A percentile compares a stretch with the other conserved stretches of the same genome.
phyloP scores from a whole-genome alignment of 805 yeast species.

The Metschnikowia peoriensis region DNA sequence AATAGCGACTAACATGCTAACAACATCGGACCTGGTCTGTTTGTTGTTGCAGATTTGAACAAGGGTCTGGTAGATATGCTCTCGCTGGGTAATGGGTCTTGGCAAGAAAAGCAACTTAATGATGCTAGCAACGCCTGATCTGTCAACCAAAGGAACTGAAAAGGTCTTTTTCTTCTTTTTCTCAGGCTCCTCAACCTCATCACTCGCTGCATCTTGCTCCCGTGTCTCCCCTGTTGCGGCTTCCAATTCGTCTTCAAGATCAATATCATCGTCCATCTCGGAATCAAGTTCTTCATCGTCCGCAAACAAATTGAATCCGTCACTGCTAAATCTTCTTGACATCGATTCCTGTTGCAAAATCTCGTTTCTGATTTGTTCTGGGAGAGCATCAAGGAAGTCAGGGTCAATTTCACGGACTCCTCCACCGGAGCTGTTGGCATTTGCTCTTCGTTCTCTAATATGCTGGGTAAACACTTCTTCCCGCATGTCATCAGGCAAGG shows the following conservation, averaged over 20 bases:
- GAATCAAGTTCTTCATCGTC: slow-evolving; percentile 23
- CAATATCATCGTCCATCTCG: slow-evolving; percentile 23
- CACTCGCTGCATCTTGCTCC: not conserved
- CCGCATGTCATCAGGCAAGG: slow-evolving; percentile 88
- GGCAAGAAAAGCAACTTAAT: slow-evolving; percentile 72
- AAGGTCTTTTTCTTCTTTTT: slow-evolving; percentile 20
- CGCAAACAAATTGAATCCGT: slow-evolving; percentile 11
- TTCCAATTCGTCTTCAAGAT: slow-evolving; percentile 20
- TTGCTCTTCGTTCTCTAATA: slow-evolving; percentile 67
- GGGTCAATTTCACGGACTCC: slow-evolving; percentile 69
- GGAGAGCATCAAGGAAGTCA: slow-evolving; percentile 77
- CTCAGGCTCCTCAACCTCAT: not conserved
- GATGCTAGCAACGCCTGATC: slow-evolving; percentile 70
- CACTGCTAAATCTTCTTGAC: slow-evolving; percentile 36
- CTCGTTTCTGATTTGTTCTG: slow-evolving; percentile 63
- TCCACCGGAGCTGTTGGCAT: slow-evolving; percentile 44
- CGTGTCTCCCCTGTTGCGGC: slow-evolving; percentile 6
- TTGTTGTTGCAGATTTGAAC: slow-evolving; percentile 69
- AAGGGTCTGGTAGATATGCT: slow-evolving; percentile 61
- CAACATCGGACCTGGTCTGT: slow-evolving; percentile 73
- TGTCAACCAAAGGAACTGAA: slow-evolving; percentile 65
- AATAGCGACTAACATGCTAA: slow-evolving; percentile 64
- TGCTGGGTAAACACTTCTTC: slow-evolving; percentile 90
- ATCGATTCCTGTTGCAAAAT: slow-evolving; percentile 57
- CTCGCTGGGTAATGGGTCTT: slow-evolving; percentile 60